phyloP scores from a whole-genome alignment of 148 eudicot genomes.

The Heliosperma pusillum region DNA sequence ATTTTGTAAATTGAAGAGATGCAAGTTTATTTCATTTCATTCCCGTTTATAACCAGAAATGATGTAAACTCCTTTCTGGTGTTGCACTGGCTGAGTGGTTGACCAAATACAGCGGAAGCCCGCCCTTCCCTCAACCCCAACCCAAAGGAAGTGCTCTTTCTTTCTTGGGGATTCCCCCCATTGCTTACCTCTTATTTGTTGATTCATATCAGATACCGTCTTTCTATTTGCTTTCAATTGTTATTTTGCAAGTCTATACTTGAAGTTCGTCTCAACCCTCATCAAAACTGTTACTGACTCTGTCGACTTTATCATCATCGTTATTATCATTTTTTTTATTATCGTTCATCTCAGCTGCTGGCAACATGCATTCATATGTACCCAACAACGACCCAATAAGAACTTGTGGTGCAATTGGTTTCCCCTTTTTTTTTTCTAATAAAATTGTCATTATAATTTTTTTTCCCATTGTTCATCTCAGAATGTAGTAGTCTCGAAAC shows the following conservation, averaged over 20 bases:
- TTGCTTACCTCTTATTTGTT: slow-evolving; percentile 18
- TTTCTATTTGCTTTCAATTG: not conserved
- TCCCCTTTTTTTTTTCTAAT: not conserved
- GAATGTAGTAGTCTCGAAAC: no score
- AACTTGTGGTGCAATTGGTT: not conserved
- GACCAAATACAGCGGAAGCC: no score
- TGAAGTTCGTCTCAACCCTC: not conserved
- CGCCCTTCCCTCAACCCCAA: slow-evolving; percentile 8
- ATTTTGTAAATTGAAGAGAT: slow-evolving; percentile 35
- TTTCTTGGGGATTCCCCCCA: slow-evolving; percentile 2
- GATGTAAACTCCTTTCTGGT: slow-evolving; percentile 10
- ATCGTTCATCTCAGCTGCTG: not conserved
- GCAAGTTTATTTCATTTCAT: slow-evolving; percentile 1
- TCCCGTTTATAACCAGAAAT: slow-evolving; percentile 22
- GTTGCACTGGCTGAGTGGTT: slow-evolving; percentile 4
- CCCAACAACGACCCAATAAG: not conserved
- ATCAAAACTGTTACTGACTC: not conserved
- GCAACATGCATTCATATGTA: not conserved
- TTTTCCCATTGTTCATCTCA: no score
- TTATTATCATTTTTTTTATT: not conserved
- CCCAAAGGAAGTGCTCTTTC: slow-evolving; percentile 7
- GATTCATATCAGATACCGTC: slow-evolving; percentile 15
- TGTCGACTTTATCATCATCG: not conserved
- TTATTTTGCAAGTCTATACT: not conserved
- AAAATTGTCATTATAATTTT: no score